phyloP scores from a whole-genome alignment of 1,284 basidiomycete species.

The Trichosporon sp. region DNA sequence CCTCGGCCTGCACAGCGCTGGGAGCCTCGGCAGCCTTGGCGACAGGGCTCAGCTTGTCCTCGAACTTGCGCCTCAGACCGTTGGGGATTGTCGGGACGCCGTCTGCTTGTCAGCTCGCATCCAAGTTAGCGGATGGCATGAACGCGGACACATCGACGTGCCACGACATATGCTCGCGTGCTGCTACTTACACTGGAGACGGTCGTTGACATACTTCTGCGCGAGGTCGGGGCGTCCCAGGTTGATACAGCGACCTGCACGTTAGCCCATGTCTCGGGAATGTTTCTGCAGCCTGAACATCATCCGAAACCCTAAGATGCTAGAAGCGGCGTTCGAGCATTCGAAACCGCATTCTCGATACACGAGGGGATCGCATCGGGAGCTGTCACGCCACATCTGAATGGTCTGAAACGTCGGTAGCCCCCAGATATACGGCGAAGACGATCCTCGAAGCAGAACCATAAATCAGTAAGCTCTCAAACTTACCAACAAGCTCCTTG shows the following conservation, averaged over 20 bases:
- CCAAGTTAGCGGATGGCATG: no score
- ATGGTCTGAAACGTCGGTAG: neutral
- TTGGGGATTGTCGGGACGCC: neutral
- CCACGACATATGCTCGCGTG: neutral
- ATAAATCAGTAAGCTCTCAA: no score
- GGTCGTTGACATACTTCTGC: conserved; percentile 10
- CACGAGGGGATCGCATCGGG: neutral
- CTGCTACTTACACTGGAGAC: conserved; percentile 14
- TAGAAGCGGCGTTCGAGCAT: no score
- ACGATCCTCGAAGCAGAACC: neutral
- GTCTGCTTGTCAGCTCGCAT: neutral
- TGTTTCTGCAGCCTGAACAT: neutral
- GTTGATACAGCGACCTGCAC: conserved; percentile 20
- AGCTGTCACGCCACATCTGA: neutral
- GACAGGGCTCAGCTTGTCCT: neutral
- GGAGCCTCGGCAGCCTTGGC: conserved; percentile 1
- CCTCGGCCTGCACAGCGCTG: neutral
- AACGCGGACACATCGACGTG: neutral
- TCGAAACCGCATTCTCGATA: no score
- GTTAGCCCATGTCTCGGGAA: neutral
- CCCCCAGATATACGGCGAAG: neutral
- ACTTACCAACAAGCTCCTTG: conserved; percentile 21
- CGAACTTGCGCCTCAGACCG: neutral
- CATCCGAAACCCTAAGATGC: neutral
- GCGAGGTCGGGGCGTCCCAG: conserved; percentile 20